Conservation (phyloP, 2,329 filamentous ascomycete genomes). For the Colletotrichum caudatum region DNA sequence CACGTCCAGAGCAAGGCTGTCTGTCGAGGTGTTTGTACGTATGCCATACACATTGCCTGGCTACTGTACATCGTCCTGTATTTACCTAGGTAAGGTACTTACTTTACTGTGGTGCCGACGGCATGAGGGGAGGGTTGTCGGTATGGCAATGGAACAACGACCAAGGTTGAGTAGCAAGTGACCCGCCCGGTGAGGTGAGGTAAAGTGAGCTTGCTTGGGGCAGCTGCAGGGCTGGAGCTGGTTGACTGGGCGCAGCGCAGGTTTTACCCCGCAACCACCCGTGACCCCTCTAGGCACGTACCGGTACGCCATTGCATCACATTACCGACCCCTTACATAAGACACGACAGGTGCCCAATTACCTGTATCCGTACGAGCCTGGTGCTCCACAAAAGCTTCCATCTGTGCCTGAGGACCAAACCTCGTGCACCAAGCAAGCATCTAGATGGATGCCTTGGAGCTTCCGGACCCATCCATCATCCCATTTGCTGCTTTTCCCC, state of each 20-base stretch:
- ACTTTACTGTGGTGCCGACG: not conserved
- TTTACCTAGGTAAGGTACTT: not conserved
- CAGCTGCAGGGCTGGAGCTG: conserved; percentile 5
- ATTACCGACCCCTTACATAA: conserved; percentile 10
- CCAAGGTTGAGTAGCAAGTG: conserved; percentile 15
- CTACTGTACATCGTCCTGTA: too few relatives aligned
- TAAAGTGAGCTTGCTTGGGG: not conserved
- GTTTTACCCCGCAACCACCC: conserved; percentile 30
- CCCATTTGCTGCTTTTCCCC: conserved; percentile 13
- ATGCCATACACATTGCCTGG: too few relatives aligned
- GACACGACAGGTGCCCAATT: too few relatives aligned
- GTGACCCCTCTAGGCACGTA: conserved; percentile 7
- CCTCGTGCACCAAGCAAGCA: not conserved
- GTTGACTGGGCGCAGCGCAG: conserved; percentile 16
- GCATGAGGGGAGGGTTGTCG: conserved; percentile 28
- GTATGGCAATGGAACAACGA: conserved; percentile 33
- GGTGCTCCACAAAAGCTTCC: not conserved
- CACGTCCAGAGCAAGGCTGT: not conserved
- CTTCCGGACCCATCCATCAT: not conserved
- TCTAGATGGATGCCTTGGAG: not conserved
- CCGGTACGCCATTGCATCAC: not conserved
- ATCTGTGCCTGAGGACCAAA: conserved; percentile 22
- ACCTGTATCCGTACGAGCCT: not conserved
- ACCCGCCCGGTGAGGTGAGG: not conserved
- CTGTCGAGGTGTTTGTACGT: too few relatives aligned